Evolutionary conservation across 176 grass and related monocot genomes (phyloP), one percentile per base, ranked within the genome.

Genomic region (Oryza glumipatula): DNA sequence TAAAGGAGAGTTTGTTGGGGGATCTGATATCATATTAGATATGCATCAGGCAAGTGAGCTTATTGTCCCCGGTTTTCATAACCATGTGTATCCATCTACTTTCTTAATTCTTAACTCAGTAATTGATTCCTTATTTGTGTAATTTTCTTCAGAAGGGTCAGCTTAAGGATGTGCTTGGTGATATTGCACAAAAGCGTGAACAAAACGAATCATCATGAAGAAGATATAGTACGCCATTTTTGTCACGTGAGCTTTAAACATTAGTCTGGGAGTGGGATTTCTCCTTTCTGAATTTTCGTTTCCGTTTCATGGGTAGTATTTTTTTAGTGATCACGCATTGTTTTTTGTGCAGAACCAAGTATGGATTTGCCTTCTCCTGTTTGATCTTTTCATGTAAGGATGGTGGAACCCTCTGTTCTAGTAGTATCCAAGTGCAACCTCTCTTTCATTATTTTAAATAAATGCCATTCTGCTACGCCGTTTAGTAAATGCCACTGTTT

Each of bases 1-100:
- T 48, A 96, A 99, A 23, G 92, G 97, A 82, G 94, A 99, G 48
- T 99, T 99, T 70, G 79, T 99, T 43, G 97, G 97, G 6, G 97
- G 97, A 47, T 96, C 97, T 54, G 97, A 99, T 90, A 99, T 96
- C 74, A 89, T 99, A 82, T 87, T 99, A 60, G 89, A 60, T 79
- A 96, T 96, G 97, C 97, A 99, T 68, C 94, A 96, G 97, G 97
- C 90, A 94, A 88, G 74, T 54, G 73, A 87, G 74, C 11, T 69
- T 11, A 39, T 58, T 23, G 67, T 36, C 5, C 15, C 21, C 23
- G 2, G 9, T 23, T 84, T 61, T 88, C 19, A 19, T 65, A 12
- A 63, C 30, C 60, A 28, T 56, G 65, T 65, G 5, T 83, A 79
- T 88, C 11, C 21, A 70, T 52, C 49, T 17, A 52, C 13, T 52